phyloP scores from a whole-genome alignment of 2,329 filamentous ascomycete species.

The Neurospora crassa region DNA sequence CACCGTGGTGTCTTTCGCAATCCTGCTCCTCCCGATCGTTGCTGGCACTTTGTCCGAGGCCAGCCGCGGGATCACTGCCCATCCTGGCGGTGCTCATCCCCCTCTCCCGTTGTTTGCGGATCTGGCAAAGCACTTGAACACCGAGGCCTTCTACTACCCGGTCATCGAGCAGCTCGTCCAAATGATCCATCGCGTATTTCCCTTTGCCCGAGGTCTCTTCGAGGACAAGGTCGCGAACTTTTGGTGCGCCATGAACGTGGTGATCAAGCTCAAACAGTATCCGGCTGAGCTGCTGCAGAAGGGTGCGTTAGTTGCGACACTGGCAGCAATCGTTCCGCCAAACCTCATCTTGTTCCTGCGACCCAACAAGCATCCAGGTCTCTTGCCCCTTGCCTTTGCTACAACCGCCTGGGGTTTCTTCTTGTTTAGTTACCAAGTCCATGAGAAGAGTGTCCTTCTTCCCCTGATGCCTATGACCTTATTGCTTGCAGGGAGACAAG shows the following conservation, averaged over 20 bases:
- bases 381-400: conserved; percentile 72
- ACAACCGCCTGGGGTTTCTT: conserved; percentile 94
- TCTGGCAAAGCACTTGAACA: conserved; percentile 49
- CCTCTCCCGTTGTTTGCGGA: conserved; percentile 53
- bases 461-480: conserved; percentile 91
- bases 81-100: conserved; percentile 45
- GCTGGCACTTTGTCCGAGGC: conserved; percentile 61
- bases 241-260: conserved; percentile 87
- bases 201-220: conserved; percentile 89
- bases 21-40: conserved; percentile 68
- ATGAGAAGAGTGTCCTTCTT: conserved; percentile 93
- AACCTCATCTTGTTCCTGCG: conserved; percentile 71
- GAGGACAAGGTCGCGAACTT: conserved; percentile 99
- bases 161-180: conserved; percentile 71
- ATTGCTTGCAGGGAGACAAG: conserved; percentile 67
- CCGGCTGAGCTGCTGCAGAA: conserved; percentile 63
- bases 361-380: conserved; percentile 67
- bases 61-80: conserved; percentile 50
- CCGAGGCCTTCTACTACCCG: conserved; percentile 62
- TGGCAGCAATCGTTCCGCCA: conserved; percentile 67
- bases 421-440: conserved; percentile 93
- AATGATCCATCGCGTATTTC: conserved; percentile 85
- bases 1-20: conserved; percentile 62
- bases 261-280: conserved; percentile 76
- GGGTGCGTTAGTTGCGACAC: conserved; percentile 63